These are phyloP conservation scores for Trametes elegans DNA, from an alignment of 768 basidiomycete species.

Conservation along the genomic window DNA sequence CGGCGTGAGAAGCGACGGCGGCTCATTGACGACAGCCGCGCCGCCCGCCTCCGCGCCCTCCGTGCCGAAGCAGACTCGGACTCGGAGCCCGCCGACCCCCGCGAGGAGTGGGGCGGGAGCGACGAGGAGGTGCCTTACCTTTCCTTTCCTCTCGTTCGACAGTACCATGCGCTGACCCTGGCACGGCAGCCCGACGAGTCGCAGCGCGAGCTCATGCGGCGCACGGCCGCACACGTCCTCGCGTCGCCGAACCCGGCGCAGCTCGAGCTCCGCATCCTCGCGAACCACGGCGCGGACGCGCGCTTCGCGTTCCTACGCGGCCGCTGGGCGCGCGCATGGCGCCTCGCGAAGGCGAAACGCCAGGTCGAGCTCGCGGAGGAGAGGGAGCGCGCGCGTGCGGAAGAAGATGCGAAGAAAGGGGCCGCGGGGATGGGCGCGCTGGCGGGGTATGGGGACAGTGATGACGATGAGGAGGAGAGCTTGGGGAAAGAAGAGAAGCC, in stretches of 20 bases:
- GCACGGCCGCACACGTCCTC: conserved; percentile 68
- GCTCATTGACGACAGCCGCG: conserved; percentile 55
- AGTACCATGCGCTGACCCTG: not conserved
- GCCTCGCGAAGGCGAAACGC: conserved; percentile 46
- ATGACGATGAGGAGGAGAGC: conserved; percentile 26
- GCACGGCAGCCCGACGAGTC: conserved; percentile 51
- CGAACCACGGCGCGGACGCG: conserved; percentile 76
- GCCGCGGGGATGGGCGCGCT: conserved; percentile 55
- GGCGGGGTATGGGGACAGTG: conserved; percentile 49
- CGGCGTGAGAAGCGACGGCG: conserved; percentile 65
- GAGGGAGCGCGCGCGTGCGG: conserved; percentile 19
- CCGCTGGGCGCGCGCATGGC: conserved; percentile 70
- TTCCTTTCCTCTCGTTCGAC: not conserved
- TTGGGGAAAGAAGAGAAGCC: not conserved
- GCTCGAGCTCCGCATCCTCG: conserved; percentile 84
- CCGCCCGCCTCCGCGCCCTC: conserved; percentile 65
- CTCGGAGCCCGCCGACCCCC: conserved; percentile 24
- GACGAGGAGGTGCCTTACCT: conserved; percentile 61
- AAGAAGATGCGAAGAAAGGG: conserved; percentile 16
- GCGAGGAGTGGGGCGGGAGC: conserved; percentile 62
- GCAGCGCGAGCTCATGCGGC: conserved; percentile 65
- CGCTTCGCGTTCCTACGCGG: conserved; percentile 84
- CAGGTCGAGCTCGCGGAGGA: conserved; percentile 28
- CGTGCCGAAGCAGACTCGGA: conserved; percentile 41
- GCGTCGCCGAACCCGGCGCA: conserved; percentile 76